Conservation (phyloP, 2,329 filamentous ascomycete genomes). For the Aspergillus niger region DNA sequence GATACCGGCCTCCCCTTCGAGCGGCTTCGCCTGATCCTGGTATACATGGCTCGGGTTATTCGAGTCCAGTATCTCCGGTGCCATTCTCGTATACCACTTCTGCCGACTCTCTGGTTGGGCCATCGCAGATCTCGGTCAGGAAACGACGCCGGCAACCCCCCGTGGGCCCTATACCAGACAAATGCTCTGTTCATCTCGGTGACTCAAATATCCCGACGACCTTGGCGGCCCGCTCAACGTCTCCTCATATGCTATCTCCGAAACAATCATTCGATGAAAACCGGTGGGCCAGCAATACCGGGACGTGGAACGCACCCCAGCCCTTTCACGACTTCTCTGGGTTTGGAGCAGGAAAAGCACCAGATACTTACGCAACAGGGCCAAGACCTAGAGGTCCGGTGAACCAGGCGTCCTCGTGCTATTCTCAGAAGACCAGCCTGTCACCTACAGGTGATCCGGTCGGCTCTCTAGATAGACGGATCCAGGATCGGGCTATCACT, state of each 20-base stretch:
- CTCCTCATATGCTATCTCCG: conserved; percentile 23
- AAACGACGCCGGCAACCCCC: conserved; percentile 27
- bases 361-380: conserved; percentile 3
- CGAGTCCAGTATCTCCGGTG: conserved; percentile 13
- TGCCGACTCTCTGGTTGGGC: conserved; percentile 19
- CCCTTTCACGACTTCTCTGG: conserved; percentile 3
- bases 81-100: conserved; percentile 14
- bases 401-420: conserved; percentile 28
- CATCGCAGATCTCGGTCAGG: conserved; percentile 23
- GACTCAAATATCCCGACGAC: conserved; percentile 33
- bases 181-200: conserved; percentile 28
- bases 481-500: neutral
- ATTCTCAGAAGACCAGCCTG: conserved; percentile 28
- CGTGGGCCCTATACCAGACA: conserved; percentile 18
- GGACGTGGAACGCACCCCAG: conserved; percentile 13
- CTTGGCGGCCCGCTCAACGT: conserved; percentile 27
- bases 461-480: neutral
- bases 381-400: conserved; percentile 7
- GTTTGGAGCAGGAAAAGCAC: neutral
- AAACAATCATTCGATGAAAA: conserved; percentile 27
- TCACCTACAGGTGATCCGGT: conserved; percentile 5
- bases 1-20: conserved; percentile 7
- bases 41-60: conserved; percentile 2
- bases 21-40: neutral
- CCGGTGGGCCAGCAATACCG: conserved; percentile 17